Percentiles rank a stretch among this genome's conserved stretches.
These are phyloP conservation scores for Phanerochaete sordida DNA, from an alignment of 768 basidiomycete species.

Conservation along the genomic window DNA sequence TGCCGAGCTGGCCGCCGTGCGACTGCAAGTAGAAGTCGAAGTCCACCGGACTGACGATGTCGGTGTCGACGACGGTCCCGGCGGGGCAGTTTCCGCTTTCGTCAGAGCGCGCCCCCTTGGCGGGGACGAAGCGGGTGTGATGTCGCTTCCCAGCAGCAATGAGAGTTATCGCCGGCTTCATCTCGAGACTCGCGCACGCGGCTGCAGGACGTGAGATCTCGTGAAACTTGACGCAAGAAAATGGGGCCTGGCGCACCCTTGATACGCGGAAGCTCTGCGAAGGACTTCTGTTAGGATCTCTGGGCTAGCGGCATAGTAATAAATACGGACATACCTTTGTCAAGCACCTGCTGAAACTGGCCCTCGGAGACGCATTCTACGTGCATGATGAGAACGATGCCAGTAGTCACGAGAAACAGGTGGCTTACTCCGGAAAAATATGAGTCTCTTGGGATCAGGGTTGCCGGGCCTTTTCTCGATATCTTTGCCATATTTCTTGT, in stretches of 20 bases:
- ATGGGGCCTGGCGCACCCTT: background rate
- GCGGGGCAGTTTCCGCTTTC: constrained; percentile 71
- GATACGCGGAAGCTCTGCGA: constrained; percentile 1
- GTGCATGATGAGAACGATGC: background rate
- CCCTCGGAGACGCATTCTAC: constrained; percentile 54
- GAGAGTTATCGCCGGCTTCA: constrained; percentile 67
- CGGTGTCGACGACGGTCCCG: constrained; percentile 73
- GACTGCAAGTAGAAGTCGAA: constrained; percentile 79
- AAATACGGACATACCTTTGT: constrained; percentile 50
- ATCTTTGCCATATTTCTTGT: constrained; percentile 48
- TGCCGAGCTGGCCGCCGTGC: constrained; percentile 75
- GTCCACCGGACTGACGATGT: constrained; percentile 66
- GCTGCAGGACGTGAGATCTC: no score
- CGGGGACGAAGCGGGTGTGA: constrained; percentile 63
- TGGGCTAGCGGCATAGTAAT: background rate
- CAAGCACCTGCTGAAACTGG: constrained; percentile 46
- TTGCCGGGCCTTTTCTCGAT: constrained; percentile 50
- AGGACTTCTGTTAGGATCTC: background rate
- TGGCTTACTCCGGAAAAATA: constrained; percentile 62
- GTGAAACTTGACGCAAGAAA: no score
- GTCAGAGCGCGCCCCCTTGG: constrained; percentile 39
- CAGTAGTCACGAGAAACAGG: no score
- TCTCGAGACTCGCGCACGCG: constrained; percentile 52
- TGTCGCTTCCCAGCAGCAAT: constrained; percentile 80
- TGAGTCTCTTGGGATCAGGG: constrained; percentile 57